A percentile compares a stretch with the other conserved stretches of the same genome.
Conservation (phyloP, 192 early-diverging fungal genomes). For the Phycomyces blakesleeanus region DNA sequence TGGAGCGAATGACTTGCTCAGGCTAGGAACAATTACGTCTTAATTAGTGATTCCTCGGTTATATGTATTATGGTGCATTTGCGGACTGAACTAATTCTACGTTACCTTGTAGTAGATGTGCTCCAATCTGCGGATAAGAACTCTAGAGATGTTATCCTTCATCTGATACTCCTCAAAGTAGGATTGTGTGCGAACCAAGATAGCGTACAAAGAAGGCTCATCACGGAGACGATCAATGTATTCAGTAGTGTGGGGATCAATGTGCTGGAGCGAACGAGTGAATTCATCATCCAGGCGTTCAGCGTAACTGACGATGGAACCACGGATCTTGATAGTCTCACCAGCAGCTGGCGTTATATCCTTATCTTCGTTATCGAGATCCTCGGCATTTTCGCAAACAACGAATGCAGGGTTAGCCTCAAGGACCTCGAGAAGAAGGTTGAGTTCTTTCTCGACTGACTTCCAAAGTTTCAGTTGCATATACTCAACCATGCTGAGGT, state of each 20-base stretch:
- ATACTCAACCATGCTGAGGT: constrained; percentile 57
- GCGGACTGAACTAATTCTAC: too few relatives aligned
- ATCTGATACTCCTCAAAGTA: constrained; percentile 75
- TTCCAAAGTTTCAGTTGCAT: constrained; percentile 84
- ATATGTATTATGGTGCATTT: too few relatives aligned
- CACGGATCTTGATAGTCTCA: constrained; percentile 62
- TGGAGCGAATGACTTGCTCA: constrained; percentile 76
- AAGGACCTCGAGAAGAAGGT: constrained; percentile 71
- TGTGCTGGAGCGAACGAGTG: constrained; percentile 88
- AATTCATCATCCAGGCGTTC: constrained; percentile 98
- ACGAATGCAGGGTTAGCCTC: constrained; percentile 70
- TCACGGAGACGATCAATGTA: constrained; percentile 93
- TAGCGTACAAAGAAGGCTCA: constrained; percentile 79
- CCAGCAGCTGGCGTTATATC: constrained; percentile 52
- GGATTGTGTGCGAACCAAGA: constrained; percentile 81
- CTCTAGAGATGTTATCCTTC: constrained; percentile 63
- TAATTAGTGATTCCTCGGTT: too few relatives aligned
- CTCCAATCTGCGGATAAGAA: constrained; percentile 84
- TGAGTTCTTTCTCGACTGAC: constrained; percentile 65
- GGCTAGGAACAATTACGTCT: constrained; percentile 52
- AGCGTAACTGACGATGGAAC: constrained; percentile 80
- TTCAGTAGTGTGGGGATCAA: constrained; percentile 96
- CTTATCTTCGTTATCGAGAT: constrained; percentile 61
- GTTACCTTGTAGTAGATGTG: constrained; percentile 92
- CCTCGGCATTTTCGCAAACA: constrained; percentile 67